A percentile compares a stretch with the other conserved stretches of the same genome.
phyloP scores from a whole-genome alignment of 139 green algal genomes.

The Chlorella sorokiniana region DNA sequence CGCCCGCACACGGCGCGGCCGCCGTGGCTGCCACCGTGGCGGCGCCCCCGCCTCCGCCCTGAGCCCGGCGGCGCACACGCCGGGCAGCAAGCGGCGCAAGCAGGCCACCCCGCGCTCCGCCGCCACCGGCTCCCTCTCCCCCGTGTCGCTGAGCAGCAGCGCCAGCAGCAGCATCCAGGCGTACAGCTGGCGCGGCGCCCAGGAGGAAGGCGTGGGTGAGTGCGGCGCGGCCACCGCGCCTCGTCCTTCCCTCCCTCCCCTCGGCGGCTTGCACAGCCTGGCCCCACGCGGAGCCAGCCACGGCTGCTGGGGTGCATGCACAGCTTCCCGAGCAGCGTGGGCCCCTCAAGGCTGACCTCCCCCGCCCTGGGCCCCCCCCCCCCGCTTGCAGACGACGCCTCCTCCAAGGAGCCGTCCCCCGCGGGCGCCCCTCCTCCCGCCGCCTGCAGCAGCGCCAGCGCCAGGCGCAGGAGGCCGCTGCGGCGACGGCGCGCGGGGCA shows the following conservation, averaged over 20 bases:
- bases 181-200: background rate
- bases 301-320: no score
- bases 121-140: background rate
- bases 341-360: no score
- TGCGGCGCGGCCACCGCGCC: background rate
- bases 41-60: background rate
- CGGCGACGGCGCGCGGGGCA: background rate
- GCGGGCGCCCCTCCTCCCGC: background rate
- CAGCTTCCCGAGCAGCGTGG: no score
- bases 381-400: constrained; percentile 7
- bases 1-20: background rate
- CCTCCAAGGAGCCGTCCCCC: background rate
- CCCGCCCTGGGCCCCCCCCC: background rate
- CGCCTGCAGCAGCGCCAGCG: background rate
- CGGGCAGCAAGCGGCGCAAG: constrained; percentile 19
- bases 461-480: background rate
- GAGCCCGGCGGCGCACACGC: background rate
- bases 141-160: constrained; percentile 2
- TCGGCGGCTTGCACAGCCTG: no score
- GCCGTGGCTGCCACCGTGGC: constrained; percentile 4
- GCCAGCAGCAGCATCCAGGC: constrained; percentile 28
- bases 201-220: background rate
- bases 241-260: background rate
- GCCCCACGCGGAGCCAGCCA: no score
- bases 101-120: constrained; percentile 22